phyloP scores from a whole-genome alignment of 805 yeast species.

The Starmerella bombicola region DNA sequence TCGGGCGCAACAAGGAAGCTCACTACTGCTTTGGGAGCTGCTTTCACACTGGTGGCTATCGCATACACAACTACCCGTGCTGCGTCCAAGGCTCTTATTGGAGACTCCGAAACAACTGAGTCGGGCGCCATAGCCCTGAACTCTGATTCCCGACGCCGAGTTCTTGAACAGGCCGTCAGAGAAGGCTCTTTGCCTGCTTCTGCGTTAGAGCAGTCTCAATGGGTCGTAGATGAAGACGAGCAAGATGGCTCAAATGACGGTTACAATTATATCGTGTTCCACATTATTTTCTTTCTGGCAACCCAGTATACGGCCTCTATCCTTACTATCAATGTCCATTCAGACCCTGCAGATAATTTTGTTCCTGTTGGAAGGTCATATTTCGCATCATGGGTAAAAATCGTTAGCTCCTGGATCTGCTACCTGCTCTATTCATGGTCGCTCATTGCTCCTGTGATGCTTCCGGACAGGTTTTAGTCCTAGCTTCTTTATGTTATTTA shows the following conservation, averaged over 20 bases:
- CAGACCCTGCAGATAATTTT: constrained; percentile 74
- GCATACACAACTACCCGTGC: constrained; percentile 97
- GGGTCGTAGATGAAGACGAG: constrained; percentile 38
- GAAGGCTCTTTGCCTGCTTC: constrained; percentile 91
- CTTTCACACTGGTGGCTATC: constrained; percentile 86
- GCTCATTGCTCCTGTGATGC: constrained; percentile 71
- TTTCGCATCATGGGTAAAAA: constrained; percentile 89
- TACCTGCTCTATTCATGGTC: constrained; percentile 82
- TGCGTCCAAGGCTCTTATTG: constrained; percentile 47
- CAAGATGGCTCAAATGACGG: constrained; percentile 10
- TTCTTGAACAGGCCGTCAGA: constrained; percentile 86
- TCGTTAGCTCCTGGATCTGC: constrained; percentile 85
- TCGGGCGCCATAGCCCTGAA: constrained; percentile 12
- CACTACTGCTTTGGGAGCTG: constrained; percentile 76
- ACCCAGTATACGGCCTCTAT: constrained; percentile 94
- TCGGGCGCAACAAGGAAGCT: constrained; percentile 83
- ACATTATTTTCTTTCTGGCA: constrained; percentile 81
- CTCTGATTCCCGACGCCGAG: constrained; percentile 46
- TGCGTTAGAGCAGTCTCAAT: constrained; percentile 63
- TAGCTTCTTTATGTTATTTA: no score
- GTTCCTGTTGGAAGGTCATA: constrained; percentile 95
- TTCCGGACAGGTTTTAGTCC: constrained; percentile 83
- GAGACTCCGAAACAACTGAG: constrained; percentile 37
- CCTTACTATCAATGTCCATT: constrained; percentile 79
- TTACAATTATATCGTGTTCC: constrained; percentile 44